A percentile compares a stretch with the other conserved stretches of the same genome.
Conservation (phyloP, 306 rosid genomes). For the Lathyrus oleraceus region DNA sequence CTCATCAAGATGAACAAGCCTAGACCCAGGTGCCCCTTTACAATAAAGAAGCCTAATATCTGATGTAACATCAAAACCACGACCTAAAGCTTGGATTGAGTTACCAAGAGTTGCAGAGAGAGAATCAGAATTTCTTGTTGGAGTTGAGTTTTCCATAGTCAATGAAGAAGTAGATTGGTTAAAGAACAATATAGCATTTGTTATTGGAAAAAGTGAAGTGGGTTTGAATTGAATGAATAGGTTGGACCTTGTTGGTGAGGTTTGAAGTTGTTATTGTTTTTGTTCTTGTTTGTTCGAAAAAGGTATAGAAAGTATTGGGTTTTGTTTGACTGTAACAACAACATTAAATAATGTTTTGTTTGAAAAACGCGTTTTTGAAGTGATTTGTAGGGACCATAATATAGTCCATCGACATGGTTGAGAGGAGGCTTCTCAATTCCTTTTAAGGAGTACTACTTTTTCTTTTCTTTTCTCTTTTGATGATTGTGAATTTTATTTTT, state of each 20-base stretch:
- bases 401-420: no score
- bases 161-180: not conserved
- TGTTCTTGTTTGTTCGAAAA: no score
- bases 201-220: not conserved
- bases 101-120: constrained; percentile 63
- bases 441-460: not conserved
- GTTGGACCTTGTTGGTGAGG: no score
- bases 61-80: constrained; percentile 94
- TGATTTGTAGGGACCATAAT: no score
- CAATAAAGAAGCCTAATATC: constrained; percentile 94
- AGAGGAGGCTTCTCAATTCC: not conserved
- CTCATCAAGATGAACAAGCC: constrained; percentile 70
- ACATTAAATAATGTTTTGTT: no score
- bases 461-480: no score
- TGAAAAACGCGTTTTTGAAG: no score
- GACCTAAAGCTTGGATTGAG: constrained; percentile 92
- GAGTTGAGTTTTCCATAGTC: constrained; percentile 45
- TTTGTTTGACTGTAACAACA: no score
- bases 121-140: constrained; percentile 51
- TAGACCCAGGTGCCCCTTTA: constrained; percentile 90
- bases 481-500: not conserved
- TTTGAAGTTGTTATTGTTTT: no score
- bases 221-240: not conserved
- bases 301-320: no score
- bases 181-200: constrained; percentile 29